Base-by-base conservation (phyloP, 495 filamentous ascomycete species). In the Neurospora sp. region DNA sequence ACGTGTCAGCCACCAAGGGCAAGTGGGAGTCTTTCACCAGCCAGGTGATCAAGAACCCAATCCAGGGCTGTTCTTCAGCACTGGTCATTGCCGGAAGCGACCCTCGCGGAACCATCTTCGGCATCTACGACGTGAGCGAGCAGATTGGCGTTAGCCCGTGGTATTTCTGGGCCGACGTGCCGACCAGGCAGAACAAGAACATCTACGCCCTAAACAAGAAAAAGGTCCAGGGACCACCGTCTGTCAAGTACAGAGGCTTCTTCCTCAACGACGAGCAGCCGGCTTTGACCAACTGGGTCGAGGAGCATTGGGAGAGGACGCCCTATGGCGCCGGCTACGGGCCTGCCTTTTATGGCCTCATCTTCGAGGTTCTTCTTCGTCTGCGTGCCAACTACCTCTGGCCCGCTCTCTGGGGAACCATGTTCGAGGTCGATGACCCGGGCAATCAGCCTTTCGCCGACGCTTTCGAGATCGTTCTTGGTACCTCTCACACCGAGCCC, bases 231-330 rank as follows among this genome's bases (percentile, higher is more conserved):
- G 86, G 84, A 5, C 81, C 87, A 18, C 91, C 92, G 27, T 87
- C 84, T 3, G 87, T 94, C 71, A 92, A 91, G 77, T 94, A 92
- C 79, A 86, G 92, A 7, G 92, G 91, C 11, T 88, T 94, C 77
- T 94, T 94, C 83, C 82, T 94, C 77, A 93, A 94, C 78, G 91
- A 93, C 72, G 91, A 94, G 75, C 88, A 90, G 70, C 92, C 91
- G 2, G 89, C 88, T 0, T 77, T 93, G 71, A 90, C 91, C 0
- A 89, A 89, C 72, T 94, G 89, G 89, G 86, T 93, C 38, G 82
- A 87, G 74, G 80, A 77, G 14, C 76, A 80, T 73, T 84, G 80
- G 73, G 71, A 77, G 7, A 79, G 83, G 40, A 83, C 81, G 2
- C 79, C 80, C 14, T 91, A 87, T 68, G 89, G 89, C 4, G 80